These are phyloP conservation scores for Tolypocladium ovalisporum DNA, from an alignment of 2,329 filamentous ascomycete species.

Conservation along the genomic window DNA sequence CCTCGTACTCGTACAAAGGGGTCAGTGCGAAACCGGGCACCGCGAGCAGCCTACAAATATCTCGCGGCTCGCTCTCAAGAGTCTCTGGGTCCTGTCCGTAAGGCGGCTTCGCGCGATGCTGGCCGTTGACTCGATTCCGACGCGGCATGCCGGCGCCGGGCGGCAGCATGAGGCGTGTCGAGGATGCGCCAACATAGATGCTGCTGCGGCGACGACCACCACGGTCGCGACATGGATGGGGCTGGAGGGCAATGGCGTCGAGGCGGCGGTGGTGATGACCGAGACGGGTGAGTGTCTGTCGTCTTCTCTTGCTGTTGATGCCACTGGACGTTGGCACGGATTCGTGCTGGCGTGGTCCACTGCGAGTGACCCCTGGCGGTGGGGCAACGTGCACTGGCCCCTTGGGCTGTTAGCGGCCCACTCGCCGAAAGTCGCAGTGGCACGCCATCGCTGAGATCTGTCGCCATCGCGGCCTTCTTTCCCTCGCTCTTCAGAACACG, in stretches of 20 bases:
- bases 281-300: background rate
- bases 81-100: background rate
- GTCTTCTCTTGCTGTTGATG: background rate
- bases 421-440: constrained; percentile 2
- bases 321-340: background rate
- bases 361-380: background rate
- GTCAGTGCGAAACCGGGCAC: background rate
- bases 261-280: background rate
- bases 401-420: background rate
- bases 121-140: background rate
- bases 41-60: background rate
- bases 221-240: background rate
- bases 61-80: background rate
- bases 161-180: background rate
- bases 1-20: background rate
- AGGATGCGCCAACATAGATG: constrained; percentile 4
- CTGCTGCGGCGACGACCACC: background rate
- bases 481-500: background rate
- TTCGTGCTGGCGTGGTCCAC: too few relatives aligned
- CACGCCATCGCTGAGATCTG: background rate
- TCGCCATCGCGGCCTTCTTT: constrained; percentile 6
- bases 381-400: background rate
- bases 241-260: background rate
- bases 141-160: background rate
- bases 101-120: background rate